These are phyloP conservation scores for Zhuliangozyma blackwelliae DNA, from an alignment of 1,139 yeast genomes.

Conservation along the genomic window DNA sequence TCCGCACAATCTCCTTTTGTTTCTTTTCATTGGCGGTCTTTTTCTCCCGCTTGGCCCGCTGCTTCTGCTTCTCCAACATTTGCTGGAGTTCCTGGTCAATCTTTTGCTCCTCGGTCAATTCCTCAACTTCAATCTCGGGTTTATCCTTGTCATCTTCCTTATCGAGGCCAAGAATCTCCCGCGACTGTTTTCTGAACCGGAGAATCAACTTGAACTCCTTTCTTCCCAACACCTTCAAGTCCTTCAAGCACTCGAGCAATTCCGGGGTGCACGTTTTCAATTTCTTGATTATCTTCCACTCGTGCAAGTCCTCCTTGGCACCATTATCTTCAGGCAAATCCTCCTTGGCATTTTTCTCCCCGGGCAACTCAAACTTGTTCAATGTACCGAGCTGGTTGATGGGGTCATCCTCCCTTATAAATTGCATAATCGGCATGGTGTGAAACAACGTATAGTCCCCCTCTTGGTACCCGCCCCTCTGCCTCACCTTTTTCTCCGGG, in stretches of 20 bases:
- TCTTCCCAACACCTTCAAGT: conserved; percentile 87
- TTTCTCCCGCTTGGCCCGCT: conserved; percentile 71
- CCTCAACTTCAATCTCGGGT: conserved; percentile 56
- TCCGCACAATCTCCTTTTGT: conserved; percentile 83
- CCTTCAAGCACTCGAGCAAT: conserved; percentile 77
- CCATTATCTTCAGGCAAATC: no score
- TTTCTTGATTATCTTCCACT: conserved; percentile 67
- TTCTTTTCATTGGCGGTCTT: conserved; percentile 77
- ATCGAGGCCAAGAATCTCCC: conserved; percentile 73
- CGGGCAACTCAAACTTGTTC: conserved; percentile 49
- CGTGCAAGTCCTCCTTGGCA: conserved; percentile 59
- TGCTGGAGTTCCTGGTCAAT: conserved; percentile 79
- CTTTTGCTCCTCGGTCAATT: conserved; percentile 81
- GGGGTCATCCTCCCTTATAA: conserved; percentile 75
- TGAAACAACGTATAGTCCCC: conserved; percentile 82
- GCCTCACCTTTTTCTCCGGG: conserved; percentile 86
- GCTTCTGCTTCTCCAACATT: conserved; percentile 67
- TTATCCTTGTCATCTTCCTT: conserved; percentile 41
- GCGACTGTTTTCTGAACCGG: conserved; percentile 84
- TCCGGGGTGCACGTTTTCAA: conserved; percentile 76
- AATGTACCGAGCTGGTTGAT: conserved; percentile 75
- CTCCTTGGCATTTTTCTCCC: no score
- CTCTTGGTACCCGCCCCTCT: conserved; percentile 87
- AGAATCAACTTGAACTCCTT: conserved; percentile 84
- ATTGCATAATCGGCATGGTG: conserved; percentile 70